phyloP scores from a whole-genome alignment of 257 asterid species.

The Anisodus tanguticus region DNA sequence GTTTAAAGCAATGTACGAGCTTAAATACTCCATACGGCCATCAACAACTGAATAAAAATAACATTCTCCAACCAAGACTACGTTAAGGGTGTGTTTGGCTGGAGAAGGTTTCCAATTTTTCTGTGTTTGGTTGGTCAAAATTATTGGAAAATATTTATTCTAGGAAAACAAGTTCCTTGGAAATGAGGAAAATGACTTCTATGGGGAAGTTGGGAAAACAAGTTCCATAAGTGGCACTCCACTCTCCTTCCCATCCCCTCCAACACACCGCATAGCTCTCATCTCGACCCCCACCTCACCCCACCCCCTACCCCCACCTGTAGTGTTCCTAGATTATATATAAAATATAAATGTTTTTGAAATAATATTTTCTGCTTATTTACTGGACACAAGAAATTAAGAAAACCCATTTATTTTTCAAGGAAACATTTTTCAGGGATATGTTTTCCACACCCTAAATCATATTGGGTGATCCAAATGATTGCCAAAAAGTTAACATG shows the following conservation, averaged over 20 bases:
- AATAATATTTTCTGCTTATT: neutral
- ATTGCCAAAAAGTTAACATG: neutral
- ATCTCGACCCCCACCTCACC: neutral
- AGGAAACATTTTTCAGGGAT: neutral
- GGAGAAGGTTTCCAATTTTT: neutral
- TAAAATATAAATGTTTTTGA: neutral
- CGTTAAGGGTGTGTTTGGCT: neutral
- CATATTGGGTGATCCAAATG: constrained; percentile 1
- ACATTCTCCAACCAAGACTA: neutral
- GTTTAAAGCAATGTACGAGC: neutral
- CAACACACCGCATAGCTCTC: neutral
- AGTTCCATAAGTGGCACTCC: neutral
- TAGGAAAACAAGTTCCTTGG: neutral
- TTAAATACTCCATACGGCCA: neutral
- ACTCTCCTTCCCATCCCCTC: neutral
- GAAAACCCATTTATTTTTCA: neutral
- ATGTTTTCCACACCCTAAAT: neutral
- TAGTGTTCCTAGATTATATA: neutral
- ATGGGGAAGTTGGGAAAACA: neutral
- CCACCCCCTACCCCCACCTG: neutral
- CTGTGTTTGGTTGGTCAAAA: neutral
- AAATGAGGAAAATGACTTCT: neutral
- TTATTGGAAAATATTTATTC: neutral
- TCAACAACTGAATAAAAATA: neutral
- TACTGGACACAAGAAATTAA: neutral